Conservation (phyloP, 139 green algal genomes). For the Tetradesmus obliquus region DNA sequence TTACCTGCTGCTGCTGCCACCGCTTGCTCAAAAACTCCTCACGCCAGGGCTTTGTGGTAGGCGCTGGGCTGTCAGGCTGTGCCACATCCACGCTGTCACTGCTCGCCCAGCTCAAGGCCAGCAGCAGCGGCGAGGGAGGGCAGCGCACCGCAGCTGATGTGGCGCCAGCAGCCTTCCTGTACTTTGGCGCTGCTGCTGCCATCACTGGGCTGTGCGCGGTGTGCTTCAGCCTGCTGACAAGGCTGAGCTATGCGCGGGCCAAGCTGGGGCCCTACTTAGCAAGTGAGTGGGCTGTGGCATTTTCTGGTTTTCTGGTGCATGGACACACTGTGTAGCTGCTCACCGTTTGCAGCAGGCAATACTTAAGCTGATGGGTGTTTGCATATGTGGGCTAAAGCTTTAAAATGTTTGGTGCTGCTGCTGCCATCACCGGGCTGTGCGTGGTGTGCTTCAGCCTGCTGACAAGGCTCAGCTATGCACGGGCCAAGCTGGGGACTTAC, state of each 20-base stretch:
- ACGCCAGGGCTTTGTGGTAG: slow-evolving; percentile 46
- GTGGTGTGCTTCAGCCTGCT: slow-evolving; percentile 37
- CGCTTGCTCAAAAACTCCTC: neutral
- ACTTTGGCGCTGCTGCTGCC: slow-evolving; percentile 49
- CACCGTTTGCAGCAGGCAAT: neutral
- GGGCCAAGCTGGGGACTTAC: slow-evolving; percentile 29
- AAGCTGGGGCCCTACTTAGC: slow-evolving; percentile 40
- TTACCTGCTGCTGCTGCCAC: neutral
- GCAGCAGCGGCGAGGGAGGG: neutral
- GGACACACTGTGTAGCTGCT: neutral
- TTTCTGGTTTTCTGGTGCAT: neutral
- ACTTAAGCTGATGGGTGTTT: neutral
- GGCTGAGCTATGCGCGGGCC: slow-evolving; percentile 36
- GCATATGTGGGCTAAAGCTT: neutral
- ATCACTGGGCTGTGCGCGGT: slow-evolving; percentile 7
- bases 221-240: slow-evolving; percentile 36
- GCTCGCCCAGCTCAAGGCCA: slow-evolving; percentile 14
- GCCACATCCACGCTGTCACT: slow-evolving; percentile 46
- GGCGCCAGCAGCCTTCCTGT: slow-evolving; percentile 42
- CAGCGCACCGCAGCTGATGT: slow-evolving; percentile 34
- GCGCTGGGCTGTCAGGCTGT: slow-evolving; percentile 49
- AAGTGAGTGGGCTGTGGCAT: slow-evolving; percentile 2
- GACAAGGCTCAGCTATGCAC: slow-evolving; percentile 36
- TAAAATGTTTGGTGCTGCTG: slow-evolving; percentile 37
- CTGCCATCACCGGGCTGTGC: slow-evolving; percentile 22